Conservation (phyloP, 2,329 filamentous ascomycete genomes). For the Fusarium anthophilum region DNA sequence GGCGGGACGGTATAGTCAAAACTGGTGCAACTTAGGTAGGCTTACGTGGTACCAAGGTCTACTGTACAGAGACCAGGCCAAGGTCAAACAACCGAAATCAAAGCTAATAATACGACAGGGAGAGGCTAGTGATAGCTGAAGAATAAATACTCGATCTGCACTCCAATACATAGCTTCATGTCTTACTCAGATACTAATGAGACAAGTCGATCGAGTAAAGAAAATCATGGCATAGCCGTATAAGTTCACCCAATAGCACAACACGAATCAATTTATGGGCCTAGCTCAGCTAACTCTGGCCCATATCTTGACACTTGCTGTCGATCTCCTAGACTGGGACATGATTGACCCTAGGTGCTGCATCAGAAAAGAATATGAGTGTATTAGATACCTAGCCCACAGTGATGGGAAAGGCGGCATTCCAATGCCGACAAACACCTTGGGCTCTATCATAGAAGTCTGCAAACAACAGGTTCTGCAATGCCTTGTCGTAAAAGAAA, state of each 20-base stretch:
- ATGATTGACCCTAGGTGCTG: neutral
- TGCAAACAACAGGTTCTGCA: neutral
- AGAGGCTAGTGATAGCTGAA: neutral
- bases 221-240: neutral
- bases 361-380: neutral
- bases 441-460: neutral
- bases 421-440: neutral
- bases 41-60: neutral
- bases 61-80: neutral
- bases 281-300: conserved; percentile 12
- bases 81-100: neutral
- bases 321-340: conserved; percentile 4
- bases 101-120: neutral
- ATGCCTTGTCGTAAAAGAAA: neutral
- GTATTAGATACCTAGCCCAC: neutral
- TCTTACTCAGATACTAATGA: neutral
- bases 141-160: neutral
- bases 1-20: neutral
- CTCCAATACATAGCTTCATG: neutral
- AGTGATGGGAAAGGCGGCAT: no score
- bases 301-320: conserved; percentile 2
- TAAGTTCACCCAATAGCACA: conserved; percentile 31
- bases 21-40: neutral
- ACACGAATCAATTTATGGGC: conserved; percentile 35
- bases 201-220: neutral